Base-by-base conservation (phyloP, 495 filamentous ascomycete genomes). In the Thozetella sp. region DNA sequence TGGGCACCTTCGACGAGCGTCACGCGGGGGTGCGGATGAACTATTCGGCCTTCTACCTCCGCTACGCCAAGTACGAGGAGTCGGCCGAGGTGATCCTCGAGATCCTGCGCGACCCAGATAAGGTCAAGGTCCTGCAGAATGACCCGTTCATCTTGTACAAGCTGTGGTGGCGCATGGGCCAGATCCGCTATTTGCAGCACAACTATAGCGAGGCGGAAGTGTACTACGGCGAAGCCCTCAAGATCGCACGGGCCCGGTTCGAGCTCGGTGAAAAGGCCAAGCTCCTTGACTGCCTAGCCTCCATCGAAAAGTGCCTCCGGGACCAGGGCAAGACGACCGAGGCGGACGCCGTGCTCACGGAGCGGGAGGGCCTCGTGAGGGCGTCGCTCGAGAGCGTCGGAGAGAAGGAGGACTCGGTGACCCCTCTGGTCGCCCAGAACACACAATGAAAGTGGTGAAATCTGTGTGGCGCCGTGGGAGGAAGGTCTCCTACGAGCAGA, bases 21-120 rank as follows among this genome's bases (percentile, higher is more conserved):
- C 59, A 57, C 24, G 59, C 59, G 1, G 59, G 59, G 2, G 30
- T 62, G 30, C n/a, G 55, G 10, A 62, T 62, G 59, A 57, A 57
- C 34, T 22, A 53, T 3, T 46, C 55, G 1, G 22, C n/a, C 17
- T 62, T 62, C 30, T 62, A 62, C 48, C 46, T 54, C 50, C 3
- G 23, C 22, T 45, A 57, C 19, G 50, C 22, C n/a, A 26, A 45
- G 54, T 43, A 45, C 22, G 46, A 54, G 1, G 45, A 54, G n/a
- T 48, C 25, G 0, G 54, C 11, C 13, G 6, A 19, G 13, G 46
- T 57, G 27, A 37, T 46, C 12, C 48, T 27, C 45, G 59, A 45
- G 37, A 23, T 52, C 22, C 15, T 57, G 9, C 25, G 25, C 17
- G 23, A 62, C 19, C 48, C 46, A n/a, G 40, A 34, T 30, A 53